Conservation (phyloP, 2,329 filamentous ascomycete genomes). For the Claviceps cyperi region DNA sequence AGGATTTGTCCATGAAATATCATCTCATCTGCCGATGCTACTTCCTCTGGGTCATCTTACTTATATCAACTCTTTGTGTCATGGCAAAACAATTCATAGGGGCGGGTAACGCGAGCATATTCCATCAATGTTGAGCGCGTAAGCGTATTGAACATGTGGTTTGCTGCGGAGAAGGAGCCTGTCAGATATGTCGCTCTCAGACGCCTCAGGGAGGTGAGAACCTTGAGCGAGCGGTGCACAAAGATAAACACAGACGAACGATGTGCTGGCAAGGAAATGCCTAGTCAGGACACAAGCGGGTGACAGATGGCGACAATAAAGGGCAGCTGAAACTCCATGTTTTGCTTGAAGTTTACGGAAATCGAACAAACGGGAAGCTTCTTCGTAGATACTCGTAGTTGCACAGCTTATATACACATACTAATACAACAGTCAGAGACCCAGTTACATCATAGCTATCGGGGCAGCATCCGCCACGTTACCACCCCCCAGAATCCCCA, state of each 20-base stretch:
- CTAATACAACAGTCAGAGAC: too few relatives aligned
- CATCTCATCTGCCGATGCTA: background rate
- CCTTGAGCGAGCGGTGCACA: too few relatives aligned
- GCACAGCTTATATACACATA: background rate
- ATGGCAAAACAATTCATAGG: slow-evolving; percentile 27
- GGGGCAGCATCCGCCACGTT: slow-evolving; percentile 7
- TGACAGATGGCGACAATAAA: slow-evolving; percentile 34
- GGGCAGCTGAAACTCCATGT: slow-evolving; percentile 19
- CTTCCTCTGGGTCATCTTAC: too few relatives aligned
- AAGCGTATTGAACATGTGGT: slow-evolving; percentile 51
- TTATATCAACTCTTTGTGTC: too few relatives aligned
- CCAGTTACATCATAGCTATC: slow-evolving; percentile 4
- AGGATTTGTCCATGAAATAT: background rate
- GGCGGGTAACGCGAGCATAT: slow-evolving; percentile 33
- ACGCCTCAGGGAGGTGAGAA: slow-evolving; percentile 58
- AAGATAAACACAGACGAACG: slow-evolving; percentile 21
- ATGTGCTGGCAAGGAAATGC: slow-evolving; percentile 46
- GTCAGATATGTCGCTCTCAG: slow-evolving; percentile 50
- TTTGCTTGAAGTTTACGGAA: too few relatives aligned
- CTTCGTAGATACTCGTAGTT: too few relatives aligned
- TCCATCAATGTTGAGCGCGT: slow-evolving; percentile 37
- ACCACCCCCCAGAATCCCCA: slow-evolving; percentile 3
- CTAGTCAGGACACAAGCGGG: slow-evolving; percentile 38
- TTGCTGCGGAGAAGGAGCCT: slow-evolving; percentile 41
- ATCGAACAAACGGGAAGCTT: too few relatives aligned